Conservation (phyloP, 176 grass and related monocot species). For the Raddia guianensis region DNA sequence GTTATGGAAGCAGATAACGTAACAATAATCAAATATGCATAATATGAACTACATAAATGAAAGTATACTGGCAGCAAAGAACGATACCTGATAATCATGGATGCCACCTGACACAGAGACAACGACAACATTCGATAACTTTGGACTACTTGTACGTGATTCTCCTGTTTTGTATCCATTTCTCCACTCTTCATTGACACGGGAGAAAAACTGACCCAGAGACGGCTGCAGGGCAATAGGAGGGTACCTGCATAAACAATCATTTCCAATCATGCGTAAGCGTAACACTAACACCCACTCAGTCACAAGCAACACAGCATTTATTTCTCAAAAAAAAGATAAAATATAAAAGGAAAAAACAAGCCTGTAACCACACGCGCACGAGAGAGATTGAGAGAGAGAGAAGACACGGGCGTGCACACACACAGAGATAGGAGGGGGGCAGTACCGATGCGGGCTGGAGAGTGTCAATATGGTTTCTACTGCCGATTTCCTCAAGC, state of each 20-base stretch:
- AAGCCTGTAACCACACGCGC: neutral
- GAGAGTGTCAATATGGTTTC: conserved; percentile 97
- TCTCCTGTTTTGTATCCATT: conserved; percentile 66
- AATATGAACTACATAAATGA: conserved; percentile 17
- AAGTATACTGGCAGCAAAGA: conserved; percentile 28
- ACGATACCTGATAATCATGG: conserved; percentile 90
- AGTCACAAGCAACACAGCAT: conserved; percentile 9
- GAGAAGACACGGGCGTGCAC: neutral
- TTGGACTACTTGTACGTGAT: conserved; percentile 43
- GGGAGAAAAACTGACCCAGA: conserved; percentile 85
- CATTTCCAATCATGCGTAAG: conserved; percentile 16
- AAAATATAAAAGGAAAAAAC: conserved; percentile 2
- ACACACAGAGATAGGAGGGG: neutral
- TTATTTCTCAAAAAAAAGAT: neutral
- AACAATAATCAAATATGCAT: conserved; percentile 31
- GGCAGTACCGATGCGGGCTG: conserved; percentile 85
- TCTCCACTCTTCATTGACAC: conserved; percentile 94
- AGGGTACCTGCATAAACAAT: conserved; percentile 70
- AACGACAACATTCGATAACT: conserved; percentile 82
- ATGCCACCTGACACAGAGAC: conserved; percentile 87
- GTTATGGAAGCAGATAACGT: conserved; percentile 30
- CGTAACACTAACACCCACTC: neutral
- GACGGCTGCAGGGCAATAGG: conserved; percentile 93
- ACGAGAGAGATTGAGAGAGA: neutral
- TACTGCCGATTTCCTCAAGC: conserved; percentile 71